These are phyloP conservation scores for Stramenopiles sp. DNA, from an alignment of 352 stramenopile genomes.

Conservation along the genomic window DNA sequence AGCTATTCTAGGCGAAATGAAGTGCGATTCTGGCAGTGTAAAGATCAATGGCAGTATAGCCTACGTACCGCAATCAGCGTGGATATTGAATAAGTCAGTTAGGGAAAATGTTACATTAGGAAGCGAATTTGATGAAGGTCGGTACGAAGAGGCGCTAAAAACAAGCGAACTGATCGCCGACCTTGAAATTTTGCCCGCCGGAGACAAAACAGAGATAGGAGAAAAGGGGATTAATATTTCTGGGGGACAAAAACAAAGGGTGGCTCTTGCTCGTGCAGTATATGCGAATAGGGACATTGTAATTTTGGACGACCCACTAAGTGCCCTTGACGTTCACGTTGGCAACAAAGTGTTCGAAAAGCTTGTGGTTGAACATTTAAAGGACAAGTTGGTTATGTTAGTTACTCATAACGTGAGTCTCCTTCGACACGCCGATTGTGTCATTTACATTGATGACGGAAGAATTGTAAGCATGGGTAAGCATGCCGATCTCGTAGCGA, in stretches of 20 bases:
- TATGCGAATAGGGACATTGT: conserved; percentile 45
- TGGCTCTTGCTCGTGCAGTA: conserved; percentile 54
- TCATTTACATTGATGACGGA: conserved; percentile 30
- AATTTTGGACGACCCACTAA: conserved; percentile 62
- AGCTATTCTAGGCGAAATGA: conserved; percentile 48
- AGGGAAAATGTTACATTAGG: conserved; percentile 76
- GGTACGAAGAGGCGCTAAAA: conserved; percentile 34
- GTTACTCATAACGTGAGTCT: not conserved
- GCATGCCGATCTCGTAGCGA: not conserved
- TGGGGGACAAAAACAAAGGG: conserved; percentile 47
- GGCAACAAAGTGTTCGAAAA: conserved; percentile 21
- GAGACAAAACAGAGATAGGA: conserved; percentile 37
- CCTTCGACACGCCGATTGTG: conserved; percentile 22
- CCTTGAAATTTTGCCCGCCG: conserved; percentile 29
- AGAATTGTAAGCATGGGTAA: conserved; percentile 27
- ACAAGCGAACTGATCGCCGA: conserved; percentile 49
- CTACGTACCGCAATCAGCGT: conserved; percentile 65
- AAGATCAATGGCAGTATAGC: conserved; percentile 35
- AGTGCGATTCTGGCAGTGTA: conserved; percentile 23
- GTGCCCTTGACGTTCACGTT: conserved; percentile 39
- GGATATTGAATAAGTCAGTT: conserved; percentile 68
- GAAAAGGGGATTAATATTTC: conserved; percentile 58
- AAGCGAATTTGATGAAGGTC: conserved; percentile 24
- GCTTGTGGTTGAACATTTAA: conserved; percentile 17
- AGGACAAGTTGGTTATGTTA: not conserved